Base-by-base conservation (phyloP, 2,329 filamentous ascomycete genomes). In the Epichloe scottii region DNA sequence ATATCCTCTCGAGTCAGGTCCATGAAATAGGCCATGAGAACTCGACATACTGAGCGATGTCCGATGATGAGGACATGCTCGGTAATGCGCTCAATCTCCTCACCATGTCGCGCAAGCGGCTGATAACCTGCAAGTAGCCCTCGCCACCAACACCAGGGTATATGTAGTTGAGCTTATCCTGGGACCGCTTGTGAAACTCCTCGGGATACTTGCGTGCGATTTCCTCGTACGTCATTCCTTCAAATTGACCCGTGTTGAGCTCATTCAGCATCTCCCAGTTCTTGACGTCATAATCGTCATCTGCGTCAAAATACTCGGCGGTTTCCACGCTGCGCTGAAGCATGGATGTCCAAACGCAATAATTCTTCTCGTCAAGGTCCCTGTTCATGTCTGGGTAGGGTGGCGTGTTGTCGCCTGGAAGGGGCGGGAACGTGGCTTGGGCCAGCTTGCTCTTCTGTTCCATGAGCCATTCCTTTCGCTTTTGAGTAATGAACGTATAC, bases 261-360 rank as follows among this genome's bases (percentile, higher is more conserved):
- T 98, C 93, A 63, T 98, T 95, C 48, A 98, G 78, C 88, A 95
- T 95, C 62, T 90, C 87, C 89, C 91, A 95, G 59, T 95, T 87
- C 72, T 98, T 98, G 59, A 94, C 84, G 58, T 97, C 93, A 65
- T 91, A 95, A 50, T 95, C 88, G 21, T 97, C 91, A 57, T 97
- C 93, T 0, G 73, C 76, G 58, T 95, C 87, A 65, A 97, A 98
- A 65, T 86, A 85, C 56, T 93, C 82, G 0, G 86, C 89, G 0
- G 90, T 94, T 63, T 95, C 82, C 48, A 93, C 84, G 54, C 87
- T 89, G 56, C 93, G 86, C 64, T 87, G 85, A 56, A 98, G 79
- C 91, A 97, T 97, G 2, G 88, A 95, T 0, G 91, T 96, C 93
- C 93, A 98, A 15, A 98, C 88, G 66, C 93, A 98, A 64, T 96